phyloP scores from a whole-genome alignment of 805 yeast genomes.

The Candida anglica region DNA sequence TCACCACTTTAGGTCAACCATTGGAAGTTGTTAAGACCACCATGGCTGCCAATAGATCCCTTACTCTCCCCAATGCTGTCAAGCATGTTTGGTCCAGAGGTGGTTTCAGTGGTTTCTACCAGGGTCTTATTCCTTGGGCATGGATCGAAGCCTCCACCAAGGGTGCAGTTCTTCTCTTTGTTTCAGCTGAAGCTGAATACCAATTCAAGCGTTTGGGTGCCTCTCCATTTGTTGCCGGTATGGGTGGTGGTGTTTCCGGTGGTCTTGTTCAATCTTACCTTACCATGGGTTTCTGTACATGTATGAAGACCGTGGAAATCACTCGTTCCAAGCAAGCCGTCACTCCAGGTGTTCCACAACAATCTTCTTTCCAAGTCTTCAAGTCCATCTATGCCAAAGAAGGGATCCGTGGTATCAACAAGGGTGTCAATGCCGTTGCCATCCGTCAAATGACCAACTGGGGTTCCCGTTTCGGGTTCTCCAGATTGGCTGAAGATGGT shows the following conservation, averaged over 20 bases:
- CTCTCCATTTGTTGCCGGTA: conserved; percentile 75
- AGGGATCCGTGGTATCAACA: conserved; percentile 92
- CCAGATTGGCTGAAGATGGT: conserved; percentile 85
- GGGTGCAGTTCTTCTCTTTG: conserved; percentile 93
- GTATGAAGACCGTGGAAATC: conserved; percentile 98
- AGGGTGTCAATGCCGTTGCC: conserved; percentile 99
- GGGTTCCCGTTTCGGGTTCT: conserved; percentile 95
- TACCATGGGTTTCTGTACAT: conserved; percentile 97
- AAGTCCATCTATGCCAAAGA: conserved; percentile 77
- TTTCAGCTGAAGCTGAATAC: conserved; percentile 89
- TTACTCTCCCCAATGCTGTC: conserved; percentile 64
- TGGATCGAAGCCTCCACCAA: conserved; percentile 99
- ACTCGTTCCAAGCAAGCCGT: conserved; percentile 76
- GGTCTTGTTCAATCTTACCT: conserved; percentile 96
- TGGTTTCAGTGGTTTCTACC: conserved; percentile 88
- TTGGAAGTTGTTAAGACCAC: conserved; percentile 94
- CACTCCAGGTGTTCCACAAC: conserved; percentile 63
- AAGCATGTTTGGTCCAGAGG: conserved; percentile 89
- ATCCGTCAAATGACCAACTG: conserved; percentile 98
- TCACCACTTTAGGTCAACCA: conserved; percentile 94
- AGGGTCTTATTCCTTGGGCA: conserved; percentile 98
- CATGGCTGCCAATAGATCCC: conserved; percentile 91
- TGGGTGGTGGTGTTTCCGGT: conserved; percentile 93
- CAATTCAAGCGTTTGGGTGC: conserved; percentile 59
- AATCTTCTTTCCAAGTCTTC: conserved; percentile 82